Evolutionary conservation across 2,329 filamentous ascomycete species (phyloP), one percentile per base, ranked within the genome.

Genomic region (Cryoendolithus antarcticus): DNA sequence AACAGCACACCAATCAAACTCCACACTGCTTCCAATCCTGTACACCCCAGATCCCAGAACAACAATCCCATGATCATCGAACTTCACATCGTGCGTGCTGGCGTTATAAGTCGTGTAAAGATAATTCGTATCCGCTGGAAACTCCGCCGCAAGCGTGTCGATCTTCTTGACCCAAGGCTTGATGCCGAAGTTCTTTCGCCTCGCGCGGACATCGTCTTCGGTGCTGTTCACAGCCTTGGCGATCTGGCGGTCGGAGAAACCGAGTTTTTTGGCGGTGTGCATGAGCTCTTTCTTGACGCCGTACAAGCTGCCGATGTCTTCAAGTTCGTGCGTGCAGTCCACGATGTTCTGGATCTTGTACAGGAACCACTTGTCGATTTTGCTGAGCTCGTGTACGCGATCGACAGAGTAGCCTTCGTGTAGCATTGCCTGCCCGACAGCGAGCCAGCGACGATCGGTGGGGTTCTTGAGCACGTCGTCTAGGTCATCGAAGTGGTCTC

Each of bases 1-100:
- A 21, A 98, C 91, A 4, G 91, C 94, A 62, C 91, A 96, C 91
- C 91, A 98, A 63, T 98, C 91, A 61, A 98, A 98, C 59, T 98
- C 91, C 43, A 98, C 91, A 0, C 89, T 95, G 0, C 88, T 95
- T 49, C 91, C 91, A 48, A 98, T 98, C 44, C 91, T 78, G 70
- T 96, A 96, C 7, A 95, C 88, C 62, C 89, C 89, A 27, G 88
- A 95, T 9, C 89, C 89, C 24, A 96, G 71, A 6, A 98, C 89
- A 86, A 96, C 95, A 44, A 95, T 75, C 55, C 91, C 91, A 46
- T 89, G 78, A 57, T 98, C 91, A 7, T 86, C 72, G 56, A 96
- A 96, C 9, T 60, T 58, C 40, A 96, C 69, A 53, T 98, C 91
- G 49, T 83, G 80, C 62, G 89, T 82, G 0, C 77, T 79, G 9